These are phyloP conservation scores for Alternaria sp. DNA, from an alignment of 2,329 filamentous ascomycete species.

Conservation along the genomic window DNA sequence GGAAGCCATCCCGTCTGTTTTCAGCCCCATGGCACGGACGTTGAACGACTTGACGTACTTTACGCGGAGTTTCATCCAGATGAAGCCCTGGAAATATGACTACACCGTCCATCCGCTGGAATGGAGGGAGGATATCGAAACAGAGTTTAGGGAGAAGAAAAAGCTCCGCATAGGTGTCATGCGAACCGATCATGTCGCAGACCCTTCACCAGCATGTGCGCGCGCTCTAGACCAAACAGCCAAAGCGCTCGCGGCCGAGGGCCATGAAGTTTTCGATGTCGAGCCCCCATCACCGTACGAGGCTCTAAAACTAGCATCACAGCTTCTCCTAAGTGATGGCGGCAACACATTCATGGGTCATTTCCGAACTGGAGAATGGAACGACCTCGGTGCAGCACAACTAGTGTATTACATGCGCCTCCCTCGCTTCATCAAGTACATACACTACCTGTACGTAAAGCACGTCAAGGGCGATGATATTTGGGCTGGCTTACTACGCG, in stretches of 20 bases:
- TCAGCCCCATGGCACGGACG: constrained; percentile 90
- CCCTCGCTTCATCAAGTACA: constrained; percentile 76
- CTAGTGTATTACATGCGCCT: constrained; percentile 78
- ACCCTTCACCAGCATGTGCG: constrained; percentile 83
- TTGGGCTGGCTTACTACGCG: constrained; percentile 78
- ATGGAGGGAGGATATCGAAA: constrained; percentile 72
- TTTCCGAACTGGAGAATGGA: constrained; percentile 78
- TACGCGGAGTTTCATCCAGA: constrained; percentile 76
- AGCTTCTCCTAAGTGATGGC: constrained; percentile 85
- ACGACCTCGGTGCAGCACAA: constrained; percentile 78
- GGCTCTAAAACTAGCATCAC: constrained; percentile 77
- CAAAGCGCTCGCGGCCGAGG: constrained; percentile 71
- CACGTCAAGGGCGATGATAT: constrained; percentile 78
- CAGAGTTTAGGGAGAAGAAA: constrained; percentile 68
- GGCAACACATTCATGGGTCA: constrained; percentile 80
- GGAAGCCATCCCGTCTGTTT: constrained; percentile 87
- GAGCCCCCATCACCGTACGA: constrained; percentile 74
- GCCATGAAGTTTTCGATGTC: constrained; percentile 76
- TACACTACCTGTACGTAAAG: constrained; percentile 91
- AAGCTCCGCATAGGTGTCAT: constrained; percentile 78
- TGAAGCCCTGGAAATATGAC: constrained; percentile 90
- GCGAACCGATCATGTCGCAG: constrained; percentile 81
- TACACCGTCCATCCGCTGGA: constrained; percentile 83
- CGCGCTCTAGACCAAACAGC: constrained; percentile 77
- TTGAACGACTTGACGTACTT: constrained; percentile 86